Evolutionary conservation across 2,329 filamentous ascomycete genomes (phyloP).

Genomic region (Pseudopithomyces chartarum): DNA sequence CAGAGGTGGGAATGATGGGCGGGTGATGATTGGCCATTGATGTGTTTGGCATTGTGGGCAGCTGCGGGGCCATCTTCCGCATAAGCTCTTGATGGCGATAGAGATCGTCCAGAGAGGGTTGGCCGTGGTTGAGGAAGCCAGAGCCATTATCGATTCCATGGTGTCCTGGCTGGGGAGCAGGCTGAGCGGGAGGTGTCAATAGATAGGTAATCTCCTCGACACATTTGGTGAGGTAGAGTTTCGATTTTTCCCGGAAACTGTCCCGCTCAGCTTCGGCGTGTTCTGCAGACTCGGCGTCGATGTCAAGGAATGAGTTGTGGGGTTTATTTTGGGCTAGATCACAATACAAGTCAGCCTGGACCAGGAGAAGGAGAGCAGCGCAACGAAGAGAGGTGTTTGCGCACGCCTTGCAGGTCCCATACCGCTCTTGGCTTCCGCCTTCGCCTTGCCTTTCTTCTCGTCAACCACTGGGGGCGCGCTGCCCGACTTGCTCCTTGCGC

Average conservation of each 20-base stretch:
- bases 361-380: background rate
- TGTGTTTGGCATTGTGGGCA: slow-evolving; percentile 40
- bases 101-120: slow-evolving; percentile 64
- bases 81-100: slow-evolving; percentile 62
- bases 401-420: slow-evolving; percentile 34
- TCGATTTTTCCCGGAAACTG: slow-evolving; percentile 65
- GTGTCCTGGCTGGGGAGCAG: slow-evolving; percentile 55
- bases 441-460: slow-evolving; percentile 41
- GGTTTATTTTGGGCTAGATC: slow-evolving; percentile 52
- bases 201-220: slow-evolving; percentile 72
- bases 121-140: slow-evolving; percentile 54
- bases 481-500: slow-evolving; percentile 66
- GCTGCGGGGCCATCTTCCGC: slow-evolving; percentile 56
- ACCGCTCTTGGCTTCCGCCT: slow-evolving; percentile 30
- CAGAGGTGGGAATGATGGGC: slow-evolving; percentile 49
- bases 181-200: slow-evolving; percentile 67
- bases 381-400: slow-evolving; percentile 7
- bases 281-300: slow-evolving; percentile 49
- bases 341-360: slow-evolving; percentile 27
- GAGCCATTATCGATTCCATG: slow-evolving; percentile 43
- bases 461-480: slow-evolving; percentile 52
- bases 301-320: slow-evolving; percentile 58
- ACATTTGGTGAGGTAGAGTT: slow-evolving; percentile 67
- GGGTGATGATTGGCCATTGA: slow-evolving; percentile 67
- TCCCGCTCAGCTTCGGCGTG: slow-evolving; percentile 60